phyloP scores from a whole-genome alignment of 1,284 basidiomycete species.

The Mycosarcoma mackinlayi region DNA sequence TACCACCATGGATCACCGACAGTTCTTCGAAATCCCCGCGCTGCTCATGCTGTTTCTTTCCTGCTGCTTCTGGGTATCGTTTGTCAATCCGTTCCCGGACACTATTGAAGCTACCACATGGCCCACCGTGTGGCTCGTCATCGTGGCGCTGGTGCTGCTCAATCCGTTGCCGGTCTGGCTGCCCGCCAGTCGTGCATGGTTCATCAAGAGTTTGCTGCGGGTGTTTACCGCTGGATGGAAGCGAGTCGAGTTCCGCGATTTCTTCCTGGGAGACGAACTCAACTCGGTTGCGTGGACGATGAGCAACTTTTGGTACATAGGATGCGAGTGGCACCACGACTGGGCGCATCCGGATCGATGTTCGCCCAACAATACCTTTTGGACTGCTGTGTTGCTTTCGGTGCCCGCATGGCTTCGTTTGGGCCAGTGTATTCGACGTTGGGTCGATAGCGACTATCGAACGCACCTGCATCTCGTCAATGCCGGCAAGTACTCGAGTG shows the following conservation, averaged over 20 bases:
- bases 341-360: slow-evolving; percentile 54
- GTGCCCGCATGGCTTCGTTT: slow-evolving; percentile 80
- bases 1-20: slow-evolving; percentile 79
- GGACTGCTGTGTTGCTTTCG: slow-evolving; percentile 72
- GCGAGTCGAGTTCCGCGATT: slow-evolving; percentile 66
- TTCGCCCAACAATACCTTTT: slow-evolving; percentile 57
- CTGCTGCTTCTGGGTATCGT: slow-evolving; percentile 87
- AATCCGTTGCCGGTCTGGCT: slow-evolving; percentile 81
- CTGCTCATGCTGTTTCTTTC: slow-evolving; percentile 80
- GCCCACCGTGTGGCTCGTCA: slow-evolving; percentile 85
- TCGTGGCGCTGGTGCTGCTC: slow-evolving; percentile 75
- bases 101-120: slow-evolving; percentile 72
- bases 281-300: slow-evolving; percentile 67
- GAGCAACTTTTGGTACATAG: slow-evolving; percentile 72
- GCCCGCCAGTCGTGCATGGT: slow-evolving; percentile 80
- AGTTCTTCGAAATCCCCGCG: slow-evolving; percentile 86
- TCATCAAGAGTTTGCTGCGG: slow-evolving; percentile 75
- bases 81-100: slow-evolving; percentile 70
- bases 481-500: slow-evolving; percentile 70
- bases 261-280: slow-evolving; percentile 68
- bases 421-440: slow-evolving; percentile 87
- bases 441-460: slow-evolving; percentile 75
- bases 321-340: slow-evolving; percentile 75
- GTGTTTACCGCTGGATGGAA: slow-evolving; percentile 76
- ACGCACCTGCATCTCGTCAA: slow-evolving; percentile 85